Evolutionary conservation across 441 rosid species (phyloP).

Genomic region (Metrosideros polymorpha): DNA sequence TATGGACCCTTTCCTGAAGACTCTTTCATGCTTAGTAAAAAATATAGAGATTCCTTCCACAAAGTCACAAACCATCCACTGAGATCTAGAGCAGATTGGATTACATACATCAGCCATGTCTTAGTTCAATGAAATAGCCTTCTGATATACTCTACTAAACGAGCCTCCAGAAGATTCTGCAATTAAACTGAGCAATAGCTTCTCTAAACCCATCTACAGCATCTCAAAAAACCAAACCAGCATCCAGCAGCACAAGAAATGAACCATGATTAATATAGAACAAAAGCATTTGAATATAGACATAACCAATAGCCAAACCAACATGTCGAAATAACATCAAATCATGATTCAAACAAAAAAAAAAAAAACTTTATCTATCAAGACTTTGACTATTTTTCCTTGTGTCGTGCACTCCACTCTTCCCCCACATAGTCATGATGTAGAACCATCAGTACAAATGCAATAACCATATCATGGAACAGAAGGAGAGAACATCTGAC

Average conservation of each 20-base stretch:
- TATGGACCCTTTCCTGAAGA: neutral
- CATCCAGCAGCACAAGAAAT: constrained; percentile 13
- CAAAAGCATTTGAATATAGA: neutral
- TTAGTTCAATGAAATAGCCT: constrained; percentile 2
- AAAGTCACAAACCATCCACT: neutral
- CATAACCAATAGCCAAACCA: neutral
- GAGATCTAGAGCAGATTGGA: neutral
- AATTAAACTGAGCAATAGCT: constrained; percentile 34
- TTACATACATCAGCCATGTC: neutral
- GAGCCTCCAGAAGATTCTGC: constrained; percentile 44
- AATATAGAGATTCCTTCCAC: neutral
- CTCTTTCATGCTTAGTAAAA: neutral
- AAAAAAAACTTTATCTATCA: neutral
- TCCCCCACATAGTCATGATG: neutral
- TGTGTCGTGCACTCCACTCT: neutral
- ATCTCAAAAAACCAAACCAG: constrained; percentile 38
- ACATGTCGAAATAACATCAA: neutral
- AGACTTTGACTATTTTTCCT: neutral
- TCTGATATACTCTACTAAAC: constrained; percentile 18
- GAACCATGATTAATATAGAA: neutral
- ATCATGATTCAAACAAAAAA: neutral
- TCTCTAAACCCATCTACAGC: constrained; percentile 40
- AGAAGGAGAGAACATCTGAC: neutral
- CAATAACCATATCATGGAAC: neutral
- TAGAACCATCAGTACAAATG: neutral